phyloP scores from a whole-genome alignment of 768 basidiomycete species.

The Trametes punicea region DNA sequence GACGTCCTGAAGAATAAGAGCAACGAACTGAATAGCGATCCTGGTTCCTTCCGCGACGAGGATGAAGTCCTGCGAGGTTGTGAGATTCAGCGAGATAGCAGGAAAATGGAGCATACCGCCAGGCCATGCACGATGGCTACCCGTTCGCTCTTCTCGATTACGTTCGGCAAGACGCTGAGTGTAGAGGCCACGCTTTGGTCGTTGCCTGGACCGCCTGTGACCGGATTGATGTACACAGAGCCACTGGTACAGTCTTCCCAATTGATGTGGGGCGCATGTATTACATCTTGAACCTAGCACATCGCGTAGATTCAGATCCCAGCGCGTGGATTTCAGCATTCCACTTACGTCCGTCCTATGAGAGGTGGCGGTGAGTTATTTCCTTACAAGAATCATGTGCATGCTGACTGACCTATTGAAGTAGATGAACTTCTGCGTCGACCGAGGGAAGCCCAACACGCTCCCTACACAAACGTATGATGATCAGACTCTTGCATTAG shows the following conservation, averaged over 20 bases:
- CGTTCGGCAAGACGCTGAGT: slow-evolving; percentile 35
- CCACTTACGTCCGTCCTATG: slow-evolving; percentile 37
- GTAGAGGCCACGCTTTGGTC: slow-evolving; percentile 33
- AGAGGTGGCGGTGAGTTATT: background rate
- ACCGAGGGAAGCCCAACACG: slow-evolving; percentile 70
- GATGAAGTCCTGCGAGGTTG: slow-evolving; percentile 31
- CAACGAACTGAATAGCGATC: slow-evolving; percentile 34
- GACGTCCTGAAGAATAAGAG: background rate
- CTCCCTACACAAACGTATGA: slow-evolving; percentile 45
- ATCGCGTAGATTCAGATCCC: background rate
- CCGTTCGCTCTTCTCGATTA: slow-evolving; percentile 36
- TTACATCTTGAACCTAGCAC: slow-evolving; percentile 34
- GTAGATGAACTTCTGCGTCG: slow-evolving; percentile 53
- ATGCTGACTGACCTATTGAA: slow-evolving; percentile 40
- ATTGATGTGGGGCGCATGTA: slow-evolving; percentile 35
- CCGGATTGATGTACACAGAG: slow-evolving; percentile 29
- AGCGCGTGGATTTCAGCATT: background rate
- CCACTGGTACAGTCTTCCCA: slow-evolving; percentile 30
- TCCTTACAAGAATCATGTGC: background rate
- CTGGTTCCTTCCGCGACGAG: slow-evolving; percentile 36
- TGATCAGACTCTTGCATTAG: background rate
- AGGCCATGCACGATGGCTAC: slow-evolving; percentile 35
- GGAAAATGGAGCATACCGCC: slow-evolving; percentile 17
- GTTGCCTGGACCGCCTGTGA: slow-evolving; percentile 25
- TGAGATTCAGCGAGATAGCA: background rate